phyloP scores from a whole-genome alignment of 345 rosid genomes.

The Syzygium aqueum region DNA sequence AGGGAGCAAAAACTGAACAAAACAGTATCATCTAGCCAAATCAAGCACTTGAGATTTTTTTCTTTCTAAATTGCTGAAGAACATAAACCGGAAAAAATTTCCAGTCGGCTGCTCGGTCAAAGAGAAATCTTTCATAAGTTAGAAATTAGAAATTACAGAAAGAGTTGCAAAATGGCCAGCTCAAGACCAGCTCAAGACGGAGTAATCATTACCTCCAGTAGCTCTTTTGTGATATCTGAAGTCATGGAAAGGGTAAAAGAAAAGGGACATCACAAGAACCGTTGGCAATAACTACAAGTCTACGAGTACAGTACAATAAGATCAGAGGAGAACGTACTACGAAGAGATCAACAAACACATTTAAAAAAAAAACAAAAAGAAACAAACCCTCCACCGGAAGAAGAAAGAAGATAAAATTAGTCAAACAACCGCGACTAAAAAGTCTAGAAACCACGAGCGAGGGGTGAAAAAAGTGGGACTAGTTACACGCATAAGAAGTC shows the following conservation, averaged over 20 bases:
- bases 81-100: not conserved
- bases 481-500: not conserved
- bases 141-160: not conserved
- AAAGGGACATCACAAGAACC: not conserved
- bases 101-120: not conserved
- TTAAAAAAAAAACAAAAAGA: not conserved
- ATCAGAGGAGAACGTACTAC: slow-evolving; percentile 13
- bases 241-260: not conserved
- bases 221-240: not conserved
- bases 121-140: not conserved
- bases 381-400: not conserved
- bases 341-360: not conserved
- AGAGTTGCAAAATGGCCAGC: not conserved
- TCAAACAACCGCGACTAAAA: not conserved
- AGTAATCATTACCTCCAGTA: not conserved
- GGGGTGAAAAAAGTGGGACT: slow-evolving; percentile 3
- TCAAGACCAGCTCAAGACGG: not conserved
- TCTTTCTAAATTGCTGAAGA: not conserved
- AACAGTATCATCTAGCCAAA: not conserved
- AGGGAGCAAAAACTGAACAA: not conserved
- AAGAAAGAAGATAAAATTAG: slow-evolving; percentile 1
- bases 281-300: not conserved
- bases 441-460: not conserved
- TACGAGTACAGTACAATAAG: not conserved
- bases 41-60: not conserved